Base-by-base conservation (phyloP, 495 filamentous ascomycete species). In the Talaromyces nanjingensis region DNA sequence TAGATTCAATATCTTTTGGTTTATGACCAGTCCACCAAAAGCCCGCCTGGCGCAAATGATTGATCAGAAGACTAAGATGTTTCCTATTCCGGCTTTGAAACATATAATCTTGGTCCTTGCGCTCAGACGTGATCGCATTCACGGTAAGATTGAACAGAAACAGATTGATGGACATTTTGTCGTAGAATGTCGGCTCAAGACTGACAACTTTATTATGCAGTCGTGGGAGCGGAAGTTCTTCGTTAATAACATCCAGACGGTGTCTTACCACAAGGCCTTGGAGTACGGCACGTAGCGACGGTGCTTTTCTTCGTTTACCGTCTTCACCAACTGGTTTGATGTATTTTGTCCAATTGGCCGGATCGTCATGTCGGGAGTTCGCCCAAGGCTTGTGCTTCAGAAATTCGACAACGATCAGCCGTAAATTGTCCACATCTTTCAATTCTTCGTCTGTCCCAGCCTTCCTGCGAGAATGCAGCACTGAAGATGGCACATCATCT, bases 1-100 rank as follows among this genome's bases (percentile, higher is more conserved):
- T 83, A 18, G 76, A 82, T 5, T 70, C 56, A 5, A 96, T 80
- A 64, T 93, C 84, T 12, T 79, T 77, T 0, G 70, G 65, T 0
- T 86, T 85, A 64, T 89, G 91, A 39, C 92, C 91, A 8, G 88
- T 87, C 81, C 93, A 96, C 76, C 92, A 94, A 69, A 97, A 96
- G 47, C 89, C 89, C n/a, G 91, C 87, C 69, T 96, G 89, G 25
- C 90, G 81, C 33, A 98, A 76, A 70, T 98, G 97, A 59, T 80
- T 82, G 14, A 93, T 87, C 0, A 93, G 78, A 31, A 84, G 75
- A 53, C 83, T 75, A 0, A 97, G 77, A 58, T 80, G 75, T 47
- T 83, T 86, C 25, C 83, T 73, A 68, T 91, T 93, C 6, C 81
- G 83, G 0, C 85, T 81, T 62, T 96, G 87, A 67, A 96, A 97